Evolutionary conservation across 495 filamentous ascomycete species (phyloP), one percentile per base, ranked within the genome.

Genomic region (Daldinia concentrica): DNA sequence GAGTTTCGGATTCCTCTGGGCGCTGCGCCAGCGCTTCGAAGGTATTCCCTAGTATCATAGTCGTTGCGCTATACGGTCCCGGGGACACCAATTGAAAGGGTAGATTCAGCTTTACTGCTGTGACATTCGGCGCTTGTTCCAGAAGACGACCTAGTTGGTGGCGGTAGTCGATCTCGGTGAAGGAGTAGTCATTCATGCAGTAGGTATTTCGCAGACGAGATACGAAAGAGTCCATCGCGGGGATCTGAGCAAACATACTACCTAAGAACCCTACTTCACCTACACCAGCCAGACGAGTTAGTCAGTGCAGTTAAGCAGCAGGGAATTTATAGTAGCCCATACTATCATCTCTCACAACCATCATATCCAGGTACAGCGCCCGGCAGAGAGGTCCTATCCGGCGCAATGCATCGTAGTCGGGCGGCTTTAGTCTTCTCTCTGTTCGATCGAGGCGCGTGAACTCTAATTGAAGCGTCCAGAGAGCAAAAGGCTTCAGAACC

Each of bases 271-370:
- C 58, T 37, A 72, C 57, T 51, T 73, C 75, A 34, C 52, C 75
- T 75, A 48, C 7, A 15, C n/a, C 8, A 2, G 9, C 36, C 30
- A 17, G 43, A 30, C 19, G 11, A 71, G 24, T 68, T 61, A 68
- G 41, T 14, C 3, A 27, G 24, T 41, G 52, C 22, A 37, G 43
- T 12, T 11, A 36, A 30, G 5, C 11, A 58, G 14, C 7, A 3
- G 19, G 4, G 6, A 15, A 0, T 22, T 19, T 32, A 19, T 39
- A 29, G 12, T 24, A 1, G 39, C 1, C 1, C 65, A 45, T 68
- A 77, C 74, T 50, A 2, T 77, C 74, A n/a, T 77, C 75, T 51
- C 73, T 74, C 14, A 75, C 62, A 15, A 75, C 69, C 73, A 77
- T 75, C 59, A 75, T 58, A 36, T 77, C 75, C n/a, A 77, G 50